These are phyloP conservation scores for Phoma herbarum DNA, from an alignment of 2,329 filamentous ascomycete genomes.

Conservation along the genomic window DNA sequence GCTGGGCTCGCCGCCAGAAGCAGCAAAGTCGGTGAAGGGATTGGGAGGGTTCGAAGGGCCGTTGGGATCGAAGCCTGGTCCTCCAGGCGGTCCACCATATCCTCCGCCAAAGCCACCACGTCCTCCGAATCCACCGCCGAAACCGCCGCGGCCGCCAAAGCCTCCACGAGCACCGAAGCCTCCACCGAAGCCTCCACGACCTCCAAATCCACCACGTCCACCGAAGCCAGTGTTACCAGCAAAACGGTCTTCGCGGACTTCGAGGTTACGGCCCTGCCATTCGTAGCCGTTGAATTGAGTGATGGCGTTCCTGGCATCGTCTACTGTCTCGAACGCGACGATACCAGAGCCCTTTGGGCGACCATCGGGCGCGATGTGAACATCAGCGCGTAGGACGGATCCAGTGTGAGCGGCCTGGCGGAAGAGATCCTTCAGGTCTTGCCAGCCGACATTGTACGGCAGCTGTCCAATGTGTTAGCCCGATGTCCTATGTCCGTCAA, in stretches of 20 bases:
- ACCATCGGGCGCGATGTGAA: conserved; percentile 89
- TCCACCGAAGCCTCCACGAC: conserved; percentile 65
- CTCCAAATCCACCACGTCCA: conserved; percentile 62
- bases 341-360: conserved; percentile 97
- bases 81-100: conserved; percentile 42
- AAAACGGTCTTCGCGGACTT: conserved; percentile 96
- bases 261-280: conserved; percentile 92
- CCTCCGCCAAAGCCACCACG: conserved; percentile 58
- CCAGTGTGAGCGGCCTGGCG: conserved; percentile 73
- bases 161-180: conserved; percentile 55
- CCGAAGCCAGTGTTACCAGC: conserved; percentile 66
- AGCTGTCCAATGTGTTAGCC: conserved; percentile 68
- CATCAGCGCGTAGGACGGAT: conserved; percentile 88
- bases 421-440: conserved; percentile 98
- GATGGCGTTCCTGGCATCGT: conserved; percentile 95
- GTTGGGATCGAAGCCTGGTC: conserved; percentile 58
- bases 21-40: conserved; percentile 92
- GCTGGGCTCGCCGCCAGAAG: conserved; percentile 82
- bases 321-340: conserved; percentile 92
- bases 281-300: conserved; percentile 98
- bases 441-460: conserved; percentile 97
- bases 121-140: conserved; percentile 49
- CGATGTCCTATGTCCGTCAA: conserved; percentile 40
- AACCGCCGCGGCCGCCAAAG: conserved; percentile 57
- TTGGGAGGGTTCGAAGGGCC: conserved; percentile 72